Evolutionary conservation across 371 early-diverging fungal genomes (phyloP).

Genomic region (Mortierella sp.): DNA sequence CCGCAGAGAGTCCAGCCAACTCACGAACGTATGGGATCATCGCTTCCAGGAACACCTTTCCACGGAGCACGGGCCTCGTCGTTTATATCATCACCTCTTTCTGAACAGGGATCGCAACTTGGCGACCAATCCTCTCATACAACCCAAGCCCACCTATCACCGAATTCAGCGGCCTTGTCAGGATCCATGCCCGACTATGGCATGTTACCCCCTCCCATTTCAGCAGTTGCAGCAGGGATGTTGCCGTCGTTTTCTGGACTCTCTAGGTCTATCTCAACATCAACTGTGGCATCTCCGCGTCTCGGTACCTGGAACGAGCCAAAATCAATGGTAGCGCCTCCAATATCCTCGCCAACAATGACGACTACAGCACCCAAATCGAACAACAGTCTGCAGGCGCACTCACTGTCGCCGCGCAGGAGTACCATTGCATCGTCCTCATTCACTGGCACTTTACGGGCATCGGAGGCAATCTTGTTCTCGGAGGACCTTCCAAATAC

Average conservation of each 20-base stretch:
- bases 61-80: not conserved
- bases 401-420: slow-evolving; percentile 25
- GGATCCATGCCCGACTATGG: not conserved
- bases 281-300: slow-evolving; percentile 18
- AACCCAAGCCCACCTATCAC: not conserved
- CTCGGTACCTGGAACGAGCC: slow-evolving; percentile 39
- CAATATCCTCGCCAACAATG: slow-evolving; percentile 36
- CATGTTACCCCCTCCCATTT: slow-evolving; percentile 18
- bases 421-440: not conserved
- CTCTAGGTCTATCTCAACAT: not conserved
- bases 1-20: slow-evolving; percentile 28
- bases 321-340: slow-evolving; percentile 34
- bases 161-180: not conserved
- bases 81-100: not conserved
- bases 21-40: slow-evolving; percentile 22
- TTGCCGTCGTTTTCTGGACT: slow-evolving; percentile 10
- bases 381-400: slow-evolving; percentile 23
- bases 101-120: not conserved
- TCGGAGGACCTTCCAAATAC: slow-evolving; percentile 47
- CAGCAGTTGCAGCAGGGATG: slow-evolving; percentile 36
- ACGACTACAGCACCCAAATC: slow-evolving; percentile 34
- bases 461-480: slow-evolving; percentile 9
- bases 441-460: not conserved
- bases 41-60: not conserved
- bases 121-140: not conserved